These are phyloP conservation scores for Penicillium crystallinum DNA, from an alignment of 495 filamentous ascomycete genomes.

Conservation along the genomic window DNA sequence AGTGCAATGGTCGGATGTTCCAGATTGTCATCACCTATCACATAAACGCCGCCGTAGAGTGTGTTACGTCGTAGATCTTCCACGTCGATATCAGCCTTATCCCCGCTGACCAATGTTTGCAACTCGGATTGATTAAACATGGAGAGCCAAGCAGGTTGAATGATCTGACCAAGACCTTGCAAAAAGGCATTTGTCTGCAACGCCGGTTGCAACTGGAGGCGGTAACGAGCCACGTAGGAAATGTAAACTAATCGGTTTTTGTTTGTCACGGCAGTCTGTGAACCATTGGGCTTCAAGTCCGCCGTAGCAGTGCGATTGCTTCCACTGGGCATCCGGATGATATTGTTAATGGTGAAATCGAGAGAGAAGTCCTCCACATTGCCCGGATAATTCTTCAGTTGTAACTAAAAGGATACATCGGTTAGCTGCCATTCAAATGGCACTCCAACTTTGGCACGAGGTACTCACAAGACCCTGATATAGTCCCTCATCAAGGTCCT, in stretches of 20 bases:
- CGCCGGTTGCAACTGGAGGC: conserved; percentile 70
- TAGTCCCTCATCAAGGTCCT: conserved; percentile 86
- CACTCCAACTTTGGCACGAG: neutral
- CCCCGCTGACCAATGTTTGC: conserved; percentile 86
- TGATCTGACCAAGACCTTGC: conserved; percentile 76
- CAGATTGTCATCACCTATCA: conserved; percentile 74
- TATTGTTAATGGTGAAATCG: conserved; percentile 88
- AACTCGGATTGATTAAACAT: conserved; percentile 98
- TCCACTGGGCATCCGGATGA: conserved; percentile 52
- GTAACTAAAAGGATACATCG: conserved; percentile 40
- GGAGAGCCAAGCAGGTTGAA: conserved; percentile 84
- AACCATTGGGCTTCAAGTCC: conserved; percentile 70
- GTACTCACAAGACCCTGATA: conserved; percentile 75
- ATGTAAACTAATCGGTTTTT: conserved; percentile 92
- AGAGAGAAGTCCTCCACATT: conserved; percentile 74
- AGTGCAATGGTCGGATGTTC: conserved; percentile 80
- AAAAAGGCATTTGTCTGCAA: conserved; percentile 84
- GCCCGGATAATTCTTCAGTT: conserved; percentile 82
- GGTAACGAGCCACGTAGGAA: conserved; percentile 79
- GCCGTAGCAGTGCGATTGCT: conserved; percentile 51
- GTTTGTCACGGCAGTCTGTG: conserved; percentile 78
- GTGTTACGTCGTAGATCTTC: conserved; percentile 85
- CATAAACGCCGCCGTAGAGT: conserved; percentile 79
- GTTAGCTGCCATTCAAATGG: conserved; percentile 2
- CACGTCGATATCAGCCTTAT: conserved; percentile 77